These are phyloP conservation scores for Circinella minor DNA, from an alignment of 371 early-diverging fungal genomes.

Conservation along the genomic window DNA sequence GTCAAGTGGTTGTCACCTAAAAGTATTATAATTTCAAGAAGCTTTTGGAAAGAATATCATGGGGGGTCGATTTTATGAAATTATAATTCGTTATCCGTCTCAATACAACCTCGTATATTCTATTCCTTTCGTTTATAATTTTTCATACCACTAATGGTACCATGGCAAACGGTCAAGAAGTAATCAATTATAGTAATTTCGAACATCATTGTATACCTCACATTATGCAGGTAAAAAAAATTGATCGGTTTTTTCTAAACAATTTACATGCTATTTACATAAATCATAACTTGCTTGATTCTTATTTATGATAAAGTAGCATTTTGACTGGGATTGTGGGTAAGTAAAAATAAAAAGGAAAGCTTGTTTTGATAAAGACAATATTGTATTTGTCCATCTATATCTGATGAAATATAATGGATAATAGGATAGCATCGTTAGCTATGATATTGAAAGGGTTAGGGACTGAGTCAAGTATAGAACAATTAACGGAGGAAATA, in stretches of 20 bases:
- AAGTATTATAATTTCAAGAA: too few species aligned
- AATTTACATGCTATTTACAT: not conserved
- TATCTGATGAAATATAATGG: too few species aligned
- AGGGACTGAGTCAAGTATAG: constrained; percentile 45
- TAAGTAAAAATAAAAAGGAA: not conserved
- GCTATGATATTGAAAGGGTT: constrained; percentile 76
- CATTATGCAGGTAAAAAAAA: constrained; percentile 27
- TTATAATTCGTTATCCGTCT: too few species aligned
- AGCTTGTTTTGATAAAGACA: constrained; percentile 38
- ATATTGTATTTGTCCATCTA: not conserved
- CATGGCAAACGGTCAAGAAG: constrained; percentile 14
- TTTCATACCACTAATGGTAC: too few species aligned
- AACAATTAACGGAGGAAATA: constrained; percentile 48
- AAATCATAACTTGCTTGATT: not conserved
- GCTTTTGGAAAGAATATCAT: too few species aligned
- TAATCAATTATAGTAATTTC: constrained; percentile 35
- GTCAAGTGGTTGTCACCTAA: too few species aligned
- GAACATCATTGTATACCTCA: constrained; percentile 38
- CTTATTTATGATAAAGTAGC: not conserved
- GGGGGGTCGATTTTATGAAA: too few species aligned
- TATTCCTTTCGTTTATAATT: too few species aligned
- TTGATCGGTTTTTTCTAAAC: too few species aligned
- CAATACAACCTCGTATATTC: too few species aligned
- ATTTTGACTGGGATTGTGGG: constrained; percentile 16
- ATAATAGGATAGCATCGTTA: constrained; percentile 80